Evolutionary conservation across 1,284 basidiomycete species (phyloP), one percentile per base, ranked within the genome.

Genomic region (Irpex lacteus): DNA sequence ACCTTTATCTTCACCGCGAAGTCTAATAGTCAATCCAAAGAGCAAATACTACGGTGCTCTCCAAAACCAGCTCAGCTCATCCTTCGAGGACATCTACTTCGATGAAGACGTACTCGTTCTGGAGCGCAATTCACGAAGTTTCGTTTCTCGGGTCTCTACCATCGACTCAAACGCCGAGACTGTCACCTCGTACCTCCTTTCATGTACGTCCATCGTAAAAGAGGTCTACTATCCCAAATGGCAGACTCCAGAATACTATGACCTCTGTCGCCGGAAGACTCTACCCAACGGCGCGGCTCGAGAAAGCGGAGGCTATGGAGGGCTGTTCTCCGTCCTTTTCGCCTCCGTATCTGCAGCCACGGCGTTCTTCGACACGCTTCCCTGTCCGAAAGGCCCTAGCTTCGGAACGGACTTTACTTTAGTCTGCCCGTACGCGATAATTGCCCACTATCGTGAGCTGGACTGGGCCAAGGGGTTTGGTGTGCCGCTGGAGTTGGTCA

Each of bases 71-170:
- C 78, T 96, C 68, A 70, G 77, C 13, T 73, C 77, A 8, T 80
- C 77, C 3, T 98, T 91, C 76, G 93, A 98, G 75, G 97, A 99
- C 74, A 81, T 81, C 32, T 98, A 94, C 78, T 98, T 92, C 73
- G 85, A 88, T 71, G 94, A 97, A 76, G 98, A 99, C 74, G 95
- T 94, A 38, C 88, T 99, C 62, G 98, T 91, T 80, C 92, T 99
- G 90, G 97, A 99, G 75, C 91, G 96, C 69, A 99, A 99, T 78
- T 98, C 95, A 18, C 93, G 97, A 60, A 90, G 98, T 78, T 98
- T 98, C 80, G 81, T 85, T 60, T 80, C 80, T 8, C 92, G 97
- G 61, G 85, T 96, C 68, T 81, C 82, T 63, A 76, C 81, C 62
- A 95, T 98, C 75, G 94, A 99, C 76, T 75, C 77, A 60, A 98